Evolutionary conservation across 78 protist genomes (phyloP).

Genomic region (Paulinella micropora): DNA sequence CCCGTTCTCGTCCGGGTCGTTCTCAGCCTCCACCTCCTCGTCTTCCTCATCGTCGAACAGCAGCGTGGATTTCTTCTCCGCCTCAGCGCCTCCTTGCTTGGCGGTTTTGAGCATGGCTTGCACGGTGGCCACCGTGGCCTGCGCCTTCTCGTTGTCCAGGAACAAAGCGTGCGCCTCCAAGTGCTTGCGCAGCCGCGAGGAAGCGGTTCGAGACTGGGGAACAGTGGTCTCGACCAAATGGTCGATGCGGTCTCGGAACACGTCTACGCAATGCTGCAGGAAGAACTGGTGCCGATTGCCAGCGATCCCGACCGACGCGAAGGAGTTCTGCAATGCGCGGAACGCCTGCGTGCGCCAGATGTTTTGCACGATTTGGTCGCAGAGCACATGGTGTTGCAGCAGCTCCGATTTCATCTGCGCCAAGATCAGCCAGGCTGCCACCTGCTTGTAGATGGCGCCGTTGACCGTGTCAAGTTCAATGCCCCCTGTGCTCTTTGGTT

Average conservation of each 20-base stretch:
- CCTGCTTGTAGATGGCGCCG: not conserved
- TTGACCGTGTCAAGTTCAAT: not conserved
- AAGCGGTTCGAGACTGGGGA: too few relatives aligned
- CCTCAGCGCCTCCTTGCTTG: too few relatives aligned
- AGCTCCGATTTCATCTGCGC: slow-evolving; percentile 25
- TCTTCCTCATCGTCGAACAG: too few relatives aligned
- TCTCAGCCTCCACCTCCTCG: too few relatives aligned
- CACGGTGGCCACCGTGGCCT: too few relatives aligned
- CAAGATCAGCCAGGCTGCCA: slow-evolving; percentile 26
- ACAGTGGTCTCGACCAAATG: not conserved
- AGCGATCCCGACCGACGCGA: not conserved
- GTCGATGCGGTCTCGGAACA: slow-evolving; percentile 21
- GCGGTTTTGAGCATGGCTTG: too few relatives aligned
- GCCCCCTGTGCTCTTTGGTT: not conserved
- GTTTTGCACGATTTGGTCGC: slow-evolving; percentile 18
- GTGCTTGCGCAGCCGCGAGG: too few relatives aligned
- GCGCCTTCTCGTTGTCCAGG: too few relatives aligned
- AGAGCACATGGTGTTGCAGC: slow-evolving; percentile 21
- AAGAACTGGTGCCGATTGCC: not conserved
- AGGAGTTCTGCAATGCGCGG: not conserved
- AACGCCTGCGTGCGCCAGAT: slow-evolving; percentile 22
- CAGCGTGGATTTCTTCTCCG: too few relatives aligned
- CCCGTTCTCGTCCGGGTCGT: too few relatives aligned
- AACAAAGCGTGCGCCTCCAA: too few relatives aligned
- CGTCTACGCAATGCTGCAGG: not conserved